Evolutionary conservation across 306 rosid species (phyloP), one percentile per base, ranked within the genome.

Genomic region (Quillaja saponaria): DNA sequence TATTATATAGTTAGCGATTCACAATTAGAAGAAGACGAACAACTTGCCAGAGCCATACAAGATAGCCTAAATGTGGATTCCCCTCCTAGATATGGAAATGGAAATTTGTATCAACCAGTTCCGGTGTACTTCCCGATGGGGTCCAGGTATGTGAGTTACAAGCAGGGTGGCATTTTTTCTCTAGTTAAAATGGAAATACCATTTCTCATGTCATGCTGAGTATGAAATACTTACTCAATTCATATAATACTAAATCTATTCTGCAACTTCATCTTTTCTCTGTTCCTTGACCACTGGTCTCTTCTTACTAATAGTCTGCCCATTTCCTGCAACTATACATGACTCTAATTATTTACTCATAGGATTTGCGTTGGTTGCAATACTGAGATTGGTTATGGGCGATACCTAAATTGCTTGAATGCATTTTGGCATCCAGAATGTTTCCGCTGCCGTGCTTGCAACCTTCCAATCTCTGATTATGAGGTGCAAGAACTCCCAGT

Each of bases 361-460:
- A 90, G 96, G 85, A 72, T 80, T 34, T 90, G 97, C 80, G 92
- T 82, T 51, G 94, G 90, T 64, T 90, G 97, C 85, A 57, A 71
- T 70, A 37, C 61, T 40, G 90, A 87, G 76, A 89, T 94, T 67
- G 97, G 97, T 69, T 85, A 55, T 61, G 97, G 99, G 46, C 86
- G 99, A 19, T 89, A 89, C 71, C 76, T 94, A 64, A 89, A 85
- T 80, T 94, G 97, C 76, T 76, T 94, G 72, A 83, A 84, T 78
- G 86, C 87, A 70, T 73, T 87, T 67, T 94, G 97, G 99, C 99
- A 94, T 83, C 99, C 97, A 46, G 99, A 94, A 76, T 89, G 99
- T 76, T 94, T 94, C 68, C 86, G 95, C 19, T 94, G 99, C 61
- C 96, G 76, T 48, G 87, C 96, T 61, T 94, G 99, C 85, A 85